Conservation (phyloP, 2,329 filamentous ascomycete genomes). For the Lasiodiplodia sp. region DNA sequence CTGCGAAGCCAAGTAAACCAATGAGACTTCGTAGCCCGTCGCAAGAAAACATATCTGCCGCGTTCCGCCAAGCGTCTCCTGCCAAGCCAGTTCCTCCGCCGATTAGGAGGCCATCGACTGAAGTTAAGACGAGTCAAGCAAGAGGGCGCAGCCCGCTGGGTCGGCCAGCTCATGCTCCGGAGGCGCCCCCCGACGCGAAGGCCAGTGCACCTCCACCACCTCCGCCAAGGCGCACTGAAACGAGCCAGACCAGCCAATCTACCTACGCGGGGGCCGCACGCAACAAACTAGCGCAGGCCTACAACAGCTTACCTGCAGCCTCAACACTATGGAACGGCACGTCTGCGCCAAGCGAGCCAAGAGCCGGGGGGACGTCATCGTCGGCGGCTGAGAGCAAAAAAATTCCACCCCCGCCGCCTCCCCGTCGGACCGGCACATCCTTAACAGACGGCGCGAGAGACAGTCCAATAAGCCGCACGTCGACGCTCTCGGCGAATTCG, state of each 20-base stretch:
- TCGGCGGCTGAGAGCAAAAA: constrained; percentile 30
- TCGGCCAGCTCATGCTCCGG: constrained; percentile 35
- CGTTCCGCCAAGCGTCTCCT: constrained; percentile 29
- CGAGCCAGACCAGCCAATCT: constrained; percentile 35
- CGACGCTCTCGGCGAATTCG: background rate
- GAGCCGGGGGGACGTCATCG: constrained; percentile 25
- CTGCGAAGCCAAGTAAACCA: constrained; percentile 38
- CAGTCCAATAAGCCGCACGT: background rate
- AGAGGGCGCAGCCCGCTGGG: constrained; percentile 37
- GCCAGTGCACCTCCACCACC: constrained; percentile 44
- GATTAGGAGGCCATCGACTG: constrained; percentile 39
- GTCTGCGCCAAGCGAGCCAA: constrained; percentile 23
- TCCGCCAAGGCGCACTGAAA: constrained; percentile 37
- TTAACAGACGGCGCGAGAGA: constrained; percentile 9
- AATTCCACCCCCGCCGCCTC: constrained; percentile 31
- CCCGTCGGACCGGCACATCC: constrained; percentile 24
- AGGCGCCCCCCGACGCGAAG: constrained; percentile 35
- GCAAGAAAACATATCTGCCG: constrained; percentile 36
- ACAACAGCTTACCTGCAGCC: constrained; percentile 48
- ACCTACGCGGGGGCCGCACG: constrained; percentile 47
- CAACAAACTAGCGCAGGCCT: constrained; percentile 49
- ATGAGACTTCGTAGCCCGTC: constrained; percentile 50
- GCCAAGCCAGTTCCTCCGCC: constrained; percentile 35
- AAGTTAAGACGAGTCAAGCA: constrained; percentile 21
- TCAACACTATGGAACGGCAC: constrained; percentile 35